Conservation (phyloP, 768 basidiomycete genomes). For the Naganishia randhawae region DNA sequence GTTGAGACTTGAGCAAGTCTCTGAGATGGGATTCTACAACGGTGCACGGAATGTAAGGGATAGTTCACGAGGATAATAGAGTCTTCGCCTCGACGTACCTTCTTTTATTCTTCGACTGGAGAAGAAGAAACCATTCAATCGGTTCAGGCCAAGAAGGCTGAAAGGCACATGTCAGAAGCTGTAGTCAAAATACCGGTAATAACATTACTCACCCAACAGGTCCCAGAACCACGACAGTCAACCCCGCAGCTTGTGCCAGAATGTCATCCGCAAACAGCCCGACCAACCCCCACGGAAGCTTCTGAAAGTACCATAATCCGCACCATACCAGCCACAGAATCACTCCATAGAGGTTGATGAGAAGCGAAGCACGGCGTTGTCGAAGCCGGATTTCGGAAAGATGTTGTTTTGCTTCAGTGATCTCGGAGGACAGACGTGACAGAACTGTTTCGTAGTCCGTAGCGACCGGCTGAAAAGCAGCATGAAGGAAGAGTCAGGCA, state of each 20-base stretch:
- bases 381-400: slow-evolving; percentile 47
- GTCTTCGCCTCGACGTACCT: slow-evolving; percentile 32
- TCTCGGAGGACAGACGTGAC: slow-evolving; percentile 42
- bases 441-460: slow-evolving; percentile 49
- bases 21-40: slow-evolving; percentile 72
- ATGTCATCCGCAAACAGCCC: slow-evolving; percentile 31
- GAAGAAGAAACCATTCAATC: slow-evolving; percentile 41
- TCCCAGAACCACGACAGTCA: slow-evolving; percentile 35
- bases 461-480: slow-evolving; percentile 33
- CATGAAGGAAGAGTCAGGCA: too few relatives aligned
- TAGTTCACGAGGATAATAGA: not conserved
- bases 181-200: not conserved
- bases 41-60: not conserved
- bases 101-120: slow-evolving; percentile 39
- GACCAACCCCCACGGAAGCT: slow-evolving; percentile 44
- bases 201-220: slow-evolving; percentile 42
- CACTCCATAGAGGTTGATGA: slow-evolving; percentile 45
- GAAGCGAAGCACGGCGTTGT: slow-evolving; percentile 40
- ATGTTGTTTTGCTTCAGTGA: slow-evolving; percentile 45
- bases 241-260: slow-evolving; percentile 36
- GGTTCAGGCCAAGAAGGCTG: slow-evolving; percentile 31
- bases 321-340: slow-evolving; percentile 46
- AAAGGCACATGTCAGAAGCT: not conserved
- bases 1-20: slow-evolving; percentile 68
- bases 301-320: slow-evolving; percentile 45